Evolutionary conservation across 2,329 filamentous ascomycete genomes (phyloP).

Genomic region (Zalaria obscura): DNA sequence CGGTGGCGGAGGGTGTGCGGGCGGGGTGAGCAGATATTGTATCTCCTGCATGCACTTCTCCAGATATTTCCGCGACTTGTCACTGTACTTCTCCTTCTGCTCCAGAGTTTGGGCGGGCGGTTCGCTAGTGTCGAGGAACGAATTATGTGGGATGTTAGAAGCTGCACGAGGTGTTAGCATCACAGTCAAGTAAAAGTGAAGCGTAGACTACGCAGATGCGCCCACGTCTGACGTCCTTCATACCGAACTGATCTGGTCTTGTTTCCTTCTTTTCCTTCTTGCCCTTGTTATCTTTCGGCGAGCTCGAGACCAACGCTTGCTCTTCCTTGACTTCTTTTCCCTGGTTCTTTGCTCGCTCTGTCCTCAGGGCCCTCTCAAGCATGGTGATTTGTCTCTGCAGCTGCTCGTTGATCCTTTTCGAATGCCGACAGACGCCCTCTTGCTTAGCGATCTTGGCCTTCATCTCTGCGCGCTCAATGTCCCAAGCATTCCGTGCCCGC

Average conservation of each 20-base stretch:
- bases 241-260: background rate
- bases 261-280: slow-evolving; percentile 10
- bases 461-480: slow-evolving; percentile 98
- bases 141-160: slow-evolving; percentile 31
- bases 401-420: slow-evolving; percentile 77
- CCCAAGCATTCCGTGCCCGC: slow-evolving; percentile 94
- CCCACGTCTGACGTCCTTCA: background rate
- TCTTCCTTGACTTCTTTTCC: slow-evolving; percentile 9
- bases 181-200: background rate
- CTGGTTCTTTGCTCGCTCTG: slow-evolving; percentile 56
- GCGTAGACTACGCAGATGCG: background rate
- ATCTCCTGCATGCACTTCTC: slow-evolving; percentile 55
- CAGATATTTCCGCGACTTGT: slow-evolving; percentile 49
- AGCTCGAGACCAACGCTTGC: background rate
- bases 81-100: slow-evolving; percentile 43
- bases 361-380: slow-evolving; percentile 75
- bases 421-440: slow-evolving; percentile 76
- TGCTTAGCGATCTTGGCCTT: slow-evolving; percentile 90
- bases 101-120: slow-evolving; percentile 29
- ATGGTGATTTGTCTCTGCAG: slow-evolving; percentile 82
- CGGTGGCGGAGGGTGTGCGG: slow-evolving; percentile 44
- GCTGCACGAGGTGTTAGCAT: slow-evolving; percentile 20
- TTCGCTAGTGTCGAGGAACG: slow-evolving; percentile 35
- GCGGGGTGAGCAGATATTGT: slow-evolving; percentile 53
- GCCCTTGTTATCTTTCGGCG: slow-evolving; percentile 3